Base-by-base conservation (phyloP, 2,329 filamentous ascomycete species). In the Sporothrix curviconia region DNA sequence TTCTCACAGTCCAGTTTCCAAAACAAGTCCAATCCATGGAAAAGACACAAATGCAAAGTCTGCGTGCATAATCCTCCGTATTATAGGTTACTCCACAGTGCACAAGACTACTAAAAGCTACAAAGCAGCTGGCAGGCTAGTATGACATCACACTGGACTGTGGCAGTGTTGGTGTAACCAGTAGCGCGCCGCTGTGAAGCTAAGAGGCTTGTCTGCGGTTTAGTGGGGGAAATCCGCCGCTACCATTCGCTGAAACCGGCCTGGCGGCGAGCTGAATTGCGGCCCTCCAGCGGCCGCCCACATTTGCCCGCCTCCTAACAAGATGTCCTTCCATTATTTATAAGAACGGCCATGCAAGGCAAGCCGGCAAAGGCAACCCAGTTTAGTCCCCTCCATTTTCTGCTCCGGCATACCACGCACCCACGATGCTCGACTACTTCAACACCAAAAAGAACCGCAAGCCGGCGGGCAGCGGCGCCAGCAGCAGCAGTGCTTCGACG, bases 381-480 rank as follows among this genome's bases (percentile, higher is more conserved):
- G n/a, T 14, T 4, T 11, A 47, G 1, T 42, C n/a, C 44, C 11
- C 22, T 28, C 22, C 28, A 32, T 32, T 11, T 32, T 32, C 28
- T 32, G 28, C 11, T 11, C 28, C 11, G 28, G 6, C 7, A 40
- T 7, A 39, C 49, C 15, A 19, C 57, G 32, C 55, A 61, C 47
- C 49, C 66, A 73, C 62, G 50, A 86, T 86, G 84, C 66, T 86
- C 60, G 82, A 86, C 69, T 85, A 82, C 69, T 79, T 86, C 63
- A 72, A 76, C 36, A 80, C 78, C 72, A 85, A 81, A 68, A 86
- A 84, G 68, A 72, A 77, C 66, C 85, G 84, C 72, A 51, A 51
- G 15, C 34, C 32, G 24, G 59, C 54, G 59, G 70, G 70, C 15
- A 69, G 68, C 15, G 69, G 68, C 46, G 63, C 34, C 49, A 39